Conservation (phyloP, 176 grass and related monocot genomes). For the Elymus sibiricus region DNA sequence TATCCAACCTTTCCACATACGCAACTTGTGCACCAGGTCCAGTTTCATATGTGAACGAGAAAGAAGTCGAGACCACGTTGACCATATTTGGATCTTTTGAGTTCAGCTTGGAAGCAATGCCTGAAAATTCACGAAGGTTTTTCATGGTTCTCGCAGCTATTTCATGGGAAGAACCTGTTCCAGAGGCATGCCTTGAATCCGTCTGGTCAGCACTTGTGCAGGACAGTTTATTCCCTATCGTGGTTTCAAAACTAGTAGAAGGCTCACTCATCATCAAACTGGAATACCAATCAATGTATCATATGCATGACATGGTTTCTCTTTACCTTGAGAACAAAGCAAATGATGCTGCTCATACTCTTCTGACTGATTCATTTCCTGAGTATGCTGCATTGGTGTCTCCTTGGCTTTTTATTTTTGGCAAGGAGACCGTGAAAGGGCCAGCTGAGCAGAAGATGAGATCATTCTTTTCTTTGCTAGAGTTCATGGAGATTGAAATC, state of each 20-base stretch:
- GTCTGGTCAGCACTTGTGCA: conserved; percentile 62
- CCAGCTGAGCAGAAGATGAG: conserved; percentile 49
- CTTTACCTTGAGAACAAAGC: conserved; percentile 65
- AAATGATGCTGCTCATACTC: conserved; percentile 35
- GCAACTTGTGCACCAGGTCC: conserved; percentile 73
- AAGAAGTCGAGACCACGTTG: conserved; percentile 73
- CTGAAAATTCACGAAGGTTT: conserved; percentile 59
- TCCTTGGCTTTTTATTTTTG: conserved; percentile 83
- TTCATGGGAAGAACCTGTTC: conserved; percentile 74
- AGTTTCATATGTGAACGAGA: conserved; percentile 81
- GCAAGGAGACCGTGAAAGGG: conserved; percentile 51
- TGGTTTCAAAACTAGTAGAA: conserved; percentile 71
- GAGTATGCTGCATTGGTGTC: conserved; percentile 47
- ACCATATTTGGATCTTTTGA: conserved; percentile 90
- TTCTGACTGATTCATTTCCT: conserved; percentile 49
- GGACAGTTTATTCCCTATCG: conserved; percentile 57
- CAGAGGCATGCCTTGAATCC: conserved; percentile 67
- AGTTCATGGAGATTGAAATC: conserved; percentile 42
- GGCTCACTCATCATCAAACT: conserved; percentile 79
- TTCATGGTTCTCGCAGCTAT: conserved; percentile 63
- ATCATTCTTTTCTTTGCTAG: conserved; percentile 48
- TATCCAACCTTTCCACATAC: conserved; percentile 69
- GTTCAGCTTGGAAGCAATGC: conserved; percentile 86
- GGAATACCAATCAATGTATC: conserved; percentile 62
- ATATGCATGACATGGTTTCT: conserved; percentile 84